These are phyloP conservation scores for Hygrophoropsis aurantiaca DNA, from an alignment of 768 basidiomycete species.

Conservation along the genomic window DNA sequence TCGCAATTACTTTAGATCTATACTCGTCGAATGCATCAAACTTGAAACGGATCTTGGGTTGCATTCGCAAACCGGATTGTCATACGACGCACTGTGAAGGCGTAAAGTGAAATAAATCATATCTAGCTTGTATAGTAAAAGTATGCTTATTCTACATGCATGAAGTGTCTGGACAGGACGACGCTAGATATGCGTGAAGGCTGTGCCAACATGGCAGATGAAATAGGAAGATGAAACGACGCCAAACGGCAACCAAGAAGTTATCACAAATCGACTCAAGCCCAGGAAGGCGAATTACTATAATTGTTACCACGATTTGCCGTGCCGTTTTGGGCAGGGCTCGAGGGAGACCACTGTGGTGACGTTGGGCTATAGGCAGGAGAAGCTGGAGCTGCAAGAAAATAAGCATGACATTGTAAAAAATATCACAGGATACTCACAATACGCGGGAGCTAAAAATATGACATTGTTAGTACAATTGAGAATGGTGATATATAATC, in stretches of 20 bases:
- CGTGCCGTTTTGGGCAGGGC: slow-evolving; percentile 61
- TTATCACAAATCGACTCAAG: slow-evolving; percentile 28
- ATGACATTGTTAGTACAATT: slow-evolving; percentile 7
- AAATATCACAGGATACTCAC: slow-evolving; percentile 41
- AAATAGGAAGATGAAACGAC: slow-evolving; percentile 3
- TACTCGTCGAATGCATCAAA: neutral
- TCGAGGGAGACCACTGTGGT: slow-evolving; percentile 80
- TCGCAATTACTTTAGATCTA: neutral
- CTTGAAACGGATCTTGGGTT: too few species aligned
- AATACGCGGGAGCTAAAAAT: slow-evolving; percentile 74
- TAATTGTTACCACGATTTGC: slow-evolving; percentile 41
- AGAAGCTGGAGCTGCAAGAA: slow-evolving; percentile 67
- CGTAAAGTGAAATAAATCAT: slow-evolving; percentile 5
- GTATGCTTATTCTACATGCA: slow-evolving; percentile 35
- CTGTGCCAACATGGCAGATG: slow-evolving; percentile 4
- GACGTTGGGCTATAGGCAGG: slow-evolving; percentile 87
- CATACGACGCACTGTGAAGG: neutral
- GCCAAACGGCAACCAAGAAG: slow-evolving; percentile 2
- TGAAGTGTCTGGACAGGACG: slow-evolving; percentile 23
- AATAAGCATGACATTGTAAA: slow-evolving; percentile 14
- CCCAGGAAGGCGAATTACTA: slow-evolving; percentile 53
- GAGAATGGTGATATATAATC: neutral
- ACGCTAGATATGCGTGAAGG: slow-evolving; percentile 16
- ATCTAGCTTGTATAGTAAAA: slow-evolving; percentile 22
- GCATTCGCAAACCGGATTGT: neutral